Evolutionary conservation across 441 rosid species (phyloP), one percentile per base, ranked within the genome.

Genomic region (Mallotus repandus): DNA sequence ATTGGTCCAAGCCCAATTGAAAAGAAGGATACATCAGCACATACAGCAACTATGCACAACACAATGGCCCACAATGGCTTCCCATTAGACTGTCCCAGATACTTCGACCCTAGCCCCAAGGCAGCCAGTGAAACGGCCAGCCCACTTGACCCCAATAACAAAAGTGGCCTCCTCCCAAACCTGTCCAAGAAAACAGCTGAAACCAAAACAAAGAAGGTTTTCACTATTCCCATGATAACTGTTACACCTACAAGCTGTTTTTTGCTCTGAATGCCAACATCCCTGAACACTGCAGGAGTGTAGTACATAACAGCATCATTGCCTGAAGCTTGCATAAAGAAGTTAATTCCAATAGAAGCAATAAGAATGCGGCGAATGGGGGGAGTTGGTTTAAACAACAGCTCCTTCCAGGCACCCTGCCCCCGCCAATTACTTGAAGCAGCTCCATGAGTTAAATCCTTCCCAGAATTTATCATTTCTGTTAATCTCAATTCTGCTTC

Each of bases 241-340:
- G 88, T 88, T 12, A 84, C 85, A 1, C 84, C 82, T 9, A 84
- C 69, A 46, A 85, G 92, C 69, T 82, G 84, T 73, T 48, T 75
- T 65, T 50, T 74, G 68, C 76, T 58, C 5, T 57, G 59, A 19
- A 89, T 81, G 25, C 92, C 88, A 0, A 87, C 90, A 5, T 80
- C 81, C 10, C 72, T 75, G 82, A 89, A 89, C 63, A 89, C 89
- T 68, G 81, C 78, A 12, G 92, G 90, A 71, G 87, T 82, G 77
- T 88, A 88, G 74, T 84, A 84, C 15, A 89, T 79, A 10, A 87
- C 87, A 0, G 90, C 90, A 57, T 89, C 94, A 35, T 85, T 87
- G 8, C 94, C 94, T 10, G 91, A 86, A 9, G 88, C 90, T 73
- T 89, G 94, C 89, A 83, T 82, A 70, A 87, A 89, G 81, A 89